Percentiles rank a stretch among this genome's conserved stretches.
Evolutionary conservation across 2,329 filamentous ascomycete genomes (phyloP).

Genomic region (Phialemoniopsis sp.): DNA sequence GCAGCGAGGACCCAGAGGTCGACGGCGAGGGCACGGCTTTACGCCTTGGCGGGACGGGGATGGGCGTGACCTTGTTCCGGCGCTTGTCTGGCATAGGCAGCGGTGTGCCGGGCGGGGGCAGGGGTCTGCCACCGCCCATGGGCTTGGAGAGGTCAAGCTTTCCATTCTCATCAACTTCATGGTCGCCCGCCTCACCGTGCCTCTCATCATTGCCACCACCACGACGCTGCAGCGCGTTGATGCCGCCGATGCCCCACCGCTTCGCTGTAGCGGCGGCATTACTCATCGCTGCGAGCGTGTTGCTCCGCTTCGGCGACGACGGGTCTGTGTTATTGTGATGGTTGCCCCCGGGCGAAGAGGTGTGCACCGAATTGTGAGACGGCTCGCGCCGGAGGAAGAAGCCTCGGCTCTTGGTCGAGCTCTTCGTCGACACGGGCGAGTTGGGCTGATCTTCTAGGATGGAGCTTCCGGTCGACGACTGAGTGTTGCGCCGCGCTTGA

Average conservation of each 20-base stretch:
- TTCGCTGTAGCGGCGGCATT: conserved; percentile 52
- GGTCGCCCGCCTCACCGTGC: conserved; percentile 1
- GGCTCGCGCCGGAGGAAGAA: conserved; percentile 35
- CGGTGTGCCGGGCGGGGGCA: conserved; percentile 77
- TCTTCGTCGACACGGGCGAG: conserved; percentile 32
- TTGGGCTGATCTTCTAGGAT: conserved; percentile 7
- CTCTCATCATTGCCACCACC: neutral
- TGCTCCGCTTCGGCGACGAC: conserved; percentile 33
- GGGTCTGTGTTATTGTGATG: conserved; percentile 12
- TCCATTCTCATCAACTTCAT: conserved; percentile 10
- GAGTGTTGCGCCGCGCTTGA: conserved; percentile 27
- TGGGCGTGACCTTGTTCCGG: conserved; percentile 52
- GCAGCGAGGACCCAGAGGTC: too few relatives aligned
- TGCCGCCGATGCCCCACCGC: conserved; percentile 56
- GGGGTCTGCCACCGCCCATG: conserved; percentile 76
- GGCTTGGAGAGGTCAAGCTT: conserved; percentile 54
- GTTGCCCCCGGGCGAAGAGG: conserved; percentile 27
- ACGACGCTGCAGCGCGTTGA: conserved; percentile 50
- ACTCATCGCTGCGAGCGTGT: conserved; percentile 49
- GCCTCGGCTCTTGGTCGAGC: conserved; percentile 31
- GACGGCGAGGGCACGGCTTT: conserved; percentile 51
- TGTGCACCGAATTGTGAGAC: conserved; percentile 25
- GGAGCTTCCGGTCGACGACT: conserved; percentile 25
- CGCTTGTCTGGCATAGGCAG: conserved; percentile 62
- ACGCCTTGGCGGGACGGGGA: conserved; percentile 52